A percentile compares a stretch with the other conserved stretches of the same genome.
Conservation (phyloP, 306 rosid genomes). For the Arachis hypogaea region DNA sequence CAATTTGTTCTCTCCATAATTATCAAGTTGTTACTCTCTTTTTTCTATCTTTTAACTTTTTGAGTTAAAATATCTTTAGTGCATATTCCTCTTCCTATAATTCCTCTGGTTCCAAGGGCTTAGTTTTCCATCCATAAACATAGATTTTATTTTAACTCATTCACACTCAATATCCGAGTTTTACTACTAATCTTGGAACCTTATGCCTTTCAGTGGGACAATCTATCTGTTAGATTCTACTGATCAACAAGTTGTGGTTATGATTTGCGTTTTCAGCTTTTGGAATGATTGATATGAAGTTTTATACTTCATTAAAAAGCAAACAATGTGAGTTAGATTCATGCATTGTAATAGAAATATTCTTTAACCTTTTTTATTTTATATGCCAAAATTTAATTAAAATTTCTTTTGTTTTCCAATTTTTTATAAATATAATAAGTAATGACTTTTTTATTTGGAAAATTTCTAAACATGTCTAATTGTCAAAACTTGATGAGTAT, state of each 20-base stretch:
- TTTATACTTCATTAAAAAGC: not conserved
- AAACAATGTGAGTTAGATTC: constrained; percentile 3
- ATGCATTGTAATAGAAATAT: constrained; percentile 8
- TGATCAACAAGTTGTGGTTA: constrained; percentile 3
- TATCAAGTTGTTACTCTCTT: not conserved
- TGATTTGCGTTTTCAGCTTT: not conserved
- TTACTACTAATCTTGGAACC: constrained; percentile 10
- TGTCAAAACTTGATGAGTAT: too few relatives aligned
- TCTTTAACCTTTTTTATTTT: constrained; percentile 13
- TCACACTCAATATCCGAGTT: not conserved
- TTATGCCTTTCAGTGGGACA: not conserved
- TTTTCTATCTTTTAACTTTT: not conserved
- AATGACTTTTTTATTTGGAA: too few relatives aligned
- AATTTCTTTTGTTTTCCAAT: not conserved
- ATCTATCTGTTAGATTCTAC: not conserved
- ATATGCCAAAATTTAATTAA: not conserved
- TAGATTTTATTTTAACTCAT: not conserved
- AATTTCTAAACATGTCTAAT: too few relatives aligned
- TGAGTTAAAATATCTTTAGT: not conserved
- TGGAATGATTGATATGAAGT: constrained; percentile 3
- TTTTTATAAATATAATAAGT: not conserved
- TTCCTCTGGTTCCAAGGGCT: not conserved
- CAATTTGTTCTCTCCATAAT: constrained; percentile 38
- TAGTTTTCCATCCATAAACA: not conserved
- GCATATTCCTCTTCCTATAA: not conserved